Conservation (phyloP, 768 basidiomycete genomes). For the Pleurotus sapidus region DNA sequence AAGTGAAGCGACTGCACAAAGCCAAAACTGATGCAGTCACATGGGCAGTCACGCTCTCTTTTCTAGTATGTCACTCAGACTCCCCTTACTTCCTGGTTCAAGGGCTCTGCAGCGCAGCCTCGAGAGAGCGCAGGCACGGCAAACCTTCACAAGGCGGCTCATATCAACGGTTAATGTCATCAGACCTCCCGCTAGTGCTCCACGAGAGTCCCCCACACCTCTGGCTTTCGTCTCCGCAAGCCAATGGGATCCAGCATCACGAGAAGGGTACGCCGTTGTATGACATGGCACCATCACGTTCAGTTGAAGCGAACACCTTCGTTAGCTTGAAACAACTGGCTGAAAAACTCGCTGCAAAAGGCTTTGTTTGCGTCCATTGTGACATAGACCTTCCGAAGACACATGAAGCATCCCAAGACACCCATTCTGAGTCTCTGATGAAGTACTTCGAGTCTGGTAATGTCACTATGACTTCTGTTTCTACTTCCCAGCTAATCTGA, state of each 20-base stretch:
- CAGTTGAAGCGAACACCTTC: conserved; percentile 1
- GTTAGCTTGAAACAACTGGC: conserved; percentile 17
- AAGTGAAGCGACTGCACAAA: neutral
- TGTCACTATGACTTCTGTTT: conserved; percentile 6
- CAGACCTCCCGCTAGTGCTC: conserved; percentile 35
- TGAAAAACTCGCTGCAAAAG: conserved; percentile 40
- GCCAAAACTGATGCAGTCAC: neutral
- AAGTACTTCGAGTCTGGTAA: conserved; percentile 37
- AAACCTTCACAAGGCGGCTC: neutral
- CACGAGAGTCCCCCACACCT: conserved; percentile 49
- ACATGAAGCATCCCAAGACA: conserved; percentile 2
- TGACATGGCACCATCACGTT: neutral
- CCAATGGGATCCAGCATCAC: conserved; percentile 39
- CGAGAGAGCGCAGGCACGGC: too few relatives aligned
- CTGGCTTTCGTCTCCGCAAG: conserved; percentile 49
- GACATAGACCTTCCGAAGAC: conserved; percentile 29
- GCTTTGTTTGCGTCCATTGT: conserved; percentile 46
- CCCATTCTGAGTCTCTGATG: conserved; percentile 27
- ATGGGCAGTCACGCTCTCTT: conserved; percentile 6
- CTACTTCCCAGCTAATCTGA: neutral
- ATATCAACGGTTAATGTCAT: conserved; percentile 34
- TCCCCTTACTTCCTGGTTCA: conserved; percentile 15
- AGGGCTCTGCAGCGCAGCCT: too few relatives aligned
- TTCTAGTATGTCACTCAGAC: neutral
- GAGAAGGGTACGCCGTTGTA: conserved; percentile 27